Evolutionary conservation across 306 rosid genomes (phyloP), one percentile per base, ranked within the genome.

Genomic region (Inga leiocalycina): DNA sequence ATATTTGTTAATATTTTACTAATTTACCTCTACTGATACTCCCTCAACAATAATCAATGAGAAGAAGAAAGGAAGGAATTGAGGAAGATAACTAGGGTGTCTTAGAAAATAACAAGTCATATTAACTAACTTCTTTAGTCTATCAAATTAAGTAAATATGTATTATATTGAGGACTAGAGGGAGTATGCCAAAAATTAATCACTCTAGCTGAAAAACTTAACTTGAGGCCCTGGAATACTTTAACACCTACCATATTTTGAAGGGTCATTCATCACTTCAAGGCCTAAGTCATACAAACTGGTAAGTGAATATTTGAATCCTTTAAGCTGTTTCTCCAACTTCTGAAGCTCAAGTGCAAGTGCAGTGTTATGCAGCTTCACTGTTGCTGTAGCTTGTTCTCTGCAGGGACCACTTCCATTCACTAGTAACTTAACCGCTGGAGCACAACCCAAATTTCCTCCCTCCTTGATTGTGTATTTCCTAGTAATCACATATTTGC

Each of bases 191-290:
- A 49, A 49, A 49, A 49, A 3, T 49, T 49, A 49, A 13, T 49
- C 16, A 49, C 54, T 49, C 54, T 10, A 49, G 54, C 54, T 14
- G 19, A 49, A 49, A 49, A 49, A 12, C 5, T 49, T 49, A 13
- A 14, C 54, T 49, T 14, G 54, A 49, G 54, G 54, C 19, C 54
- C 19, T 14, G 54, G 54, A 49, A 49, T 49, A 0, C 19, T 49
- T 49, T 32, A 62, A 24, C n/a, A 66, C 88, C 5, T 89, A 90
- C 94, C 93, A 71, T 88, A 91, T 77, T 87, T 91, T 52, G 83
- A 81, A 82, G 93, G 97, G 52, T 85, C 8, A 6, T 74, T 74
- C 10, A 83, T 78, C 16, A 76, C 15, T 30, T 88, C 85, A 24
- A 11, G 10, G 10, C 41, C 8, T 7, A 61, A 0, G 15, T 22